Evolutionary conservation across 345 rosid genomes (phyloP).

Genomic region (Eucalyptus sideroxylon): DNA sequence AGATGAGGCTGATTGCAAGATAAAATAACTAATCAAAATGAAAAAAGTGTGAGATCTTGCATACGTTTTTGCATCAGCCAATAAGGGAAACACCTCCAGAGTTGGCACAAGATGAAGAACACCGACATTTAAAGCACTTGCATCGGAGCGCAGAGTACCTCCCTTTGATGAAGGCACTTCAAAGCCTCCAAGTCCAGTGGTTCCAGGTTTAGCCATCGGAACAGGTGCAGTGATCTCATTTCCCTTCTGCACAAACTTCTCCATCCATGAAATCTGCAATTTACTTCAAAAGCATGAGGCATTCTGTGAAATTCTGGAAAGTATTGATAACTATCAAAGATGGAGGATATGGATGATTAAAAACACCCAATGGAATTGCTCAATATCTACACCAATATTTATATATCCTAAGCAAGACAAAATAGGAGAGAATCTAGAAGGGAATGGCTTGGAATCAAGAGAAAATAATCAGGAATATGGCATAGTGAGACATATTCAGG

Average conservation of each 20-base stretch:
- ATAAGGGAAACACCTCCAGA: constrained; percentile 85
- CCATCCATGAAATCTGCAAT: constrained; percentile 97
- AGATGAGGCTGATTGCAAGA: not conserved
- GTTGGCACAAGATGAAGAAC: constrained; percentile 97
- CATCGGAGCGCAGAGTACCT: constrained; percentile 83
- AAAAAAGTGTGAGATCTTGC: constrained; percentile 4
- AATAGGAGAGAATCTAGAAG: not conserved
- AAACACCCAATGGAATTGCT: not conserved
- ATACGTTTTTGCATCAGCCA: constrained; percentile 76
- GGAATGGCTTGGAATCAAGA: not conserved
- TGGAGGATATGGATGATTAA: not conserved
- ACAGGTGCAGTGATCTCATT: constrained; percentile 98
- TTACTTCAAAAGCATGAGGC: not conserved
- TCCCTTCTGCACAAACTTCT: constrained; percentile 86
- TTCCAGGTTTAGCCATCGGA: constrained; percentile 89
- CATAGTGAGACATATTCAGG: not conserved
- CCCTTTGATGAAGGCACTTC: constrained; percentile 98
- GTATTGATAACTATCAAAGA: not conserved
- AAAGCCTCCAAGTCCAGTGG: constrained; percentile 99
- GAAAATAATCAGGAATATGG: not conserved
- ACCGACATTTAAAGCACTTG: constrained; percentile 91
- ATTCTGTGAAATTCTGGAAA: not conserved
- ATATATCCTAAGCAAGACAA: not conserved
- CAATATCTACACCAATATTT: not conserved
- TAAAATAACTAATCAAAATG: not conserved